These are phyloP conservation scores for Plantago rigida DNA, from an alignment of 305 asterid species.

Conservation along the genomic window DNA sequence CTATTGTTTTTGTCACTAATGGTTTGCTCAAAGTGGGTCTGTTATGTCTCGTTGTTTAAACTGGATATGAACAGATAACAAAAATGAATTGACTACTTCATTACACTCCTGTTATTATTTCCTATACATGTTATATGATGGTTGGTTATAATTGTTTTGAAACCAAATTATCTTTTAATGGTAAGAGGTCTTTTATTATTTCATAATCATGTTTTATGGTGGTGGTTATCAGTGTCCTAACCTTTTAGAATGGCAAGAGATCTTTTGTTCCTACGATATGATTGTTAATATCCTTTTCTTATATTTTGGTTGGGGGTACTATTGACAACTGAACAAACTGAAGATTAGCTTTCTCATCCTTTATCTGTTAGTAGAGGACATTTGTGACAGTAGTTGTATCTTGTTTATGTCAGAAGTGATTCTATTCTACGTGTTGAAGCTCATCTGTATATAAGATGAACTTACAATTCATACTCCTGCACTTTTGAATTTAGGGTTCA, in stretches of 20 bases:
- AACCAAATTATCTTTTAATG: neutral
- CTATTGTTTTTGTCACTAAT: neutral
- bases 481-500: slow-evolving; percentile 58
- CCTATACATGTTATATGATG: neutral
- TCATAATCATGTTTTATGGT: no score
- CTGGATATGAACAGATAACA: neutral
- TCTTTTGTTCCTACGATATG: neutral
- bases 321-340: neutral
- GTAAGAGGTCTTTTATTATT: no score
- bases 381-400: no score
- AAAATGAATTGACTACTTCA: neutral
- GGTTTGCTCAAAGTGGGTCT: slow-evolving; percentile 3
- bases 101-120: slow-evolving; percentile 11
- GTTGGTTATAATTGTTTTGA: neutral
- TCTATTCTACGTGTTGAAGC: neutral
- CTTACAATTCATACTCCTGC: slow-evolving; percentile 6
- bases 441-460: neutral
- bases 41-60: slow-evolving; percentile 11
- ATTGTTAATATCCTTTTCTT: neutral
- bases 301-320: neutral
- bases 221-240: neutral
- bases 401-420: no score
- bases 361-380: no score
- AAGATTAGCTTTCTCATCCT: no score
- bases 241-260: neutral